Evolutionary conservation across 768 basidiomycete species (phyloP).

Genomic region (Russula sp.): DNA sequence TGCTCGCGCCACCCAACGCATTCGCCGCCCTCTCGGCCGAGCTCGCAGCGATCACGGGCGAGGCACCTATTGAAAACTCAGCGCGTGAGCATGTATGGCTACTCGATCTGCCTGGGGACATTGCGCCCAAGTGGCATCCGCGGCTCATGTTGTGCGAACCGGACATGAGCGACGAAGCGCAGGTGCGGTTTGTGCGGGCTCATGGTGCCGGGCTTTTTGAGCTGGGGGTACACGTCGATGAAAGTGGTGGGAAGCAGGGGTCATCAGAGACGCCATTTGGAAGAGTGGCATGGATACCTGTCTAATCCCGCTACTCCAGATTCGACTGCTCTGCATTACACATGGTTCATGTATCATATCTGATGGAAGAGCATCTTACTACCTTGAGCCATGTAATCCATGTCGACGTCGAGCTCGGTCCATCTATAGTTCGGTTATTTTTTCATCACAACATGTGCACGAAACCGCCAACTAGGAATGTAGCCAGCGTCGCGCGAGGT

Average conservation of each 20-base stretch:
- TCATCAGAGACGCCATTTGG: conserved; percentile 43
- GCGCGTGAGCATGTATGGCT: conserved; percentile 16
- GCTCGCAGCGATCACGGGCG: conserved; percentile 46
- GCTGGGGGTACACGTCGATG: conserved; percentile 41
- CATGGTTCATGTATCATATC: too few species aligned
- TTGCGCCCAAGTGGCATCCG: conserved; percentile 18
- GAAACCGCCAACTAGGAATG: too few species aligned
- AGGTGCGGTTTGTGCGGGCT: conserved; percentile 30
- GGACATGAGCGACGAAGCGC: conserved; percentile 29
- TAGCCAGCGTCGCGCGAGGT: too few species aligned
- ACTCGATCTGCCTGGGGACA: conserved; percentile 9
- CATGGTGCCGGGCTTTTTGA: conserved; percentile 44
- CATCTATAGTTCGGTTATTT: too few species aligned
- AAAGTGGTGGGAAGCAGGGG: conserved; percentile 26
- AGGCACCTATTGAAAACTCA: conserved; percentile 28
- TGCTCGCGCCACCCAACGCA: conserved; percentile 34
- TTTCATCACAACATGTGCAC: too few species aligned
- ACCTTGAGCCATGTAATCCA: too few species aligned
- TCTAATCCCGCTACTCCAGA: neutral
- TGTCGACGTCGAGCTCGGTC: too few species aligned
- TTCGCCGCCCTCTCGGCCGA: conserved; percentile 34
- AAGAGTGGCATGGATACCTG: conserved; percentile 39
- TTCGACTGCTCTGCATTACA: too few species aligned
- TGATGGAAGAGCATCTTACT: too few species aligned
- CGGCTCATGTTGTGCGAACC: conserved; percentile 37